Percentiles rank a stretch among this genome's conserved stretches.
Evolutionary conservation across 306 rosid species (phyloP).

Genomic region (Vigna radiata): DNA sequence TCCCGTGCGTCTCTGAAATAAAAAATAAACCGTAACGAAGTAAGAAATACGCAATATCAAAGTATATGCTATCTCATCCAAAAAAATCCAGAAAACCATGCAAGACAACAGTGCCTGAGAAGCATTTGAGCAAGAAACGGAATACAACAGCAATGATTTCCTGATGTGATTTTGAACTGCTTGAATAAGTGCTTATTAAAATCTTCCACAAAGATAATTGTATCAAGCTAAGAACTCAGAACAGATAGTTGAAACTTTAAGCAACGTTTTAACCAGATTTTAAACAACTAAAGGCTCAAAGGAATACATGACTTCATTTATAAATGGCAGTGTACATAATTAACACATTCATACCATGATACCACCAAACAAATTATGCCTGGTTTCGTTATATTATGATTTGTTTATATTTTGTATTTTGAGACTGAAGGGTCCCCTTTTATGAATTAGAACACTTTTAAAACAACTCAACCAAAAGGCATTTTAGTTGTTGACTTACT

Average conservation of each 20-base stretch:
- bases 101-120: slow-evolving; percentile 19
- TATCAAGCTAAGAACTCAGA: slow-evolving; percentile 21
- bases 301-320: not conserved
- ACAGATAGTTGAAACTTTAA: not conserved
- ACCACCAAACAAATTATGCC: slow-evolving; percentile 7
- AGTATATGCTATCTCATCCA: slow-evolving; percentile 1
- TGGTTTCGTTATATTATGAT: not conserved
- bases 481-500: not conserved
- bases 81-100: slow-evolving; percentile 13
- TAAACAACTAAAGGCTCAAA: not conserved
- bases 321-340: not conserved
- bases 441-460: not conserved
- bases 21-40: slow-evolving; percentile 28
- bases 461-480: slow-evolving; percentile 7
- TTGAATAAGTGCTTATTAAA: not conserved
- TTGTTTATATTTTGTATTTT: not conserved
- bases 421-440: not conserved
- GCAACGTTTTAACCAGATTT: not conserved
- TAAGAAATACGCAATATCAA: slow-evolving; percentile 27
- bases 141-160: not conserved
- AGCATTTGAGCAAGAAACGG: too few species aligned
- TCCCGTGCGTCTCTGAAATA: slow-evolving; percentile 67
- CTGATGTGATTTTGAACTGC: slow-evolving; percentile 14
- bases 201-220: slow-evolving; percentile 12
- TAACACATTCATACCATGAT: not conserved